phyloP scores from a whole-genome alignment of 208 protist species.

The Leishmania gerbilli region DNA sequence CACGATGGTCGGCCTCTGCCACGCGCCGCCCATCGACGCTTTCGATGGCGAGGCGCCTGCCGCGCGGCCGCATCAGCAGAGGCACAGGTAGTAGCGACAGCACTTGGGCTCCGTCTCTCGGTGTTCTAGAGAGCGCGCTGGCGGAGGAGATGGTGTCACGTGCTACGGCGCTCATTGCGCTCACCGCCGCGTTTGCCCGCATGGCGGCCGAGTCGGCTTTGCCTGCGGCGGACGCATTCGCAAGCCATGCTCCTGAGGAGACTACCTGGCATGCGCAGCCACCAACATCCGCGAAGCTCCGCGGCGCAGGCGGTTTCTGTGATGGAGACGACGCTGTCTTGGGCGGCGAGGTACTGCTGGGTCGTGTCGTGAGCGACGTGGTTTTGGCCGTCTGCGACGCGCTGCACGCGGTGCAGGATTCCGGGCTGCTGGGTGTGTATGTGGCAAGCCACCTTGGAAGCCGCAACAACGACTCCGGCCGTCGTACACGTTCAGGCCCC shows the following conservation, averaged over 20 bases:
- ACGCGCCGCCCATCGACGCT: neutral
- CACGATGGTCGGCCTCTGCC: neutral
- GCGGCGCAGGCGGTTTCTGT: neutral
- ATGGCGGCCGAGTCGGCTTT: slow-evolving; percentile 1
- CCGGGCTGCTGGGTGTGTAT: slow-evolving; percentile 4
- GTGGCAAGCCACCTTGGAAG: neutral
- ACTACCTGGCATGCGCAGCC: neutral
- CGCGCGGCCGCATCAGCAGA: neutral
- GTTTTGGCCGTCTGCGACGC: slow-evolving; percentile 17
- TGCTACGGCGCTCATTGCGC: slow-evolving; percentile 15
- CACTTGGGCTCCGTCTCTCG: neutral
- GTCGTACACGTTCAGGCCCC: neutral
- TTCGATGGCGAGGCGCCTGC: neutral
- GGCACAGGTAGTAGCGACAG: neutral
- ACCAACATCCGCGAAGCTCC: neutral
- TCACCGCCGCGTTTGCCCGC: slow-evolving; percentile 2
- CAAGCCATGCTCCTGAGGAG: neutral
- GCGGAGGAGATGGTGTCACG: neutral
- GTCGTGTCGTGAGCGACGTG: slow-evolving; percentile 12
- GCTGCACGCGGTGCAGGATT: neutral
- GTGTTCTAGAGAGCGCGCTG: neutral
- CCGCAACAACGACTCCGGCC: neutral
- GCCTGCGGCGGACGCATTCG: neutral
- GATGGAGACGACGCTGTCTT: neutral
- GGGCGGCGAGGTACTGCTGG: neutral